phyloP scores from a whole-genome alignment of 371 early-diverging fungal species.

The Mucor piriformis region DNA sequence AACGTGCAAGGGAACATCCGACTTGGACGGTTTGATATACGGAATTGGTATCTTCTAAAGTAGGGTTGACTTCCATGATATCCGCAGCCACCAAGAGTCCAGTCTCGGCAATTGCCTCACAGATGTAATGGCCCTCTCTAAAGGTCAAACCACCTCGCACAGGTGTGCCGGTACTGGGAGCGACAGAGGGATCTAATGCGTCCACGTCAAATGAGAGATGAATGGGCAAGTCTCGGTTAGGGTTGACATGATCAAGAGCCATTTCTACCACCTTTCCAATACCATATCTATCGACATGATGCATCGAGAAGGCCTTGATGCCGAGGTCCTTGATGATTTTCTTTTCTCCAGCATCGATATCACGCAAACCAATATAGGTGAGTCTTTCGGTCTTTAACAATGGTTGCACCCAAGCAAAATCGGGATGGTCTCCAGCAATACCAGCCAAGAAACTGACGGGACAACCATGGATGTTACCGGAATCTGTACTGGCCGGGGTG shows the following conservation, averaged over 20 bases:
- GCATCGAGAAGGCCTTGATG: slow-evolving; percentile 96
- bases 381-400: slow-evolving; percentile 76
- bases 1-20: slow-evolving; percentile 83
- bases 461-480: slow-evolving; percentile 97
- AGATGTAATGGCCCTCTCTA: slow-evolving; percentile 89
- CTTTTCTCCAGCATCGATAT: slow-evolving; percentile 90
- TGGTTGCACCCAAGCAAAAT: slow-evolving; percentile 86
- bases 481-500: slow-evolving; percentile 84
- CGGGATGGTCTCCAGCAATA: slow-evolving; percentile 69
- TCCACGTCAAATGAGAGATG: slow-evolving; percentile 96
- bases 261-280: slow-evolving; percentile 94
- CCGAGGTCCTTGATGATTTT: slow-evolving; percentile 73
- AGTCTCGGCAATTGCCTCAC: slow-evolving; percentile 89
- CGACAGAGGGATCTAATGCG: slow-evolving; percentile 92
- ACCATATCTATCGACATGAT: slow-evolving; percentile 94
- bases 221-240: slow-evolving; percentile 79
- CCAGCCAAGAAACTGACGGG: slow-evolving; percentile 92
- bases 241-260: slow-evolving; percentile 91
- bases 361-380: slow-evolving; percentile 96
- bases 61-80: slow-evolving; percentile 94
- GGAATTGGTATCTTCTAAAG: slow-evolving; percentile 72
- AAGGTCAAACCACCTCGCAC: slow-evolving; percentile 95
- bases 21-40: slow-evolving; percentile 86
- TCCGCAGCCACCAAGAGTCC: slow-evolving; percentile 91
- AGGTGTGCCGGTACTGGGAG: slow-evolving; percentile 94